phyloP scores from a whole-genome alignment of 2,329 filamentous ascomycete species.

The Hawksworthiomyces lignivorus region DNA sequence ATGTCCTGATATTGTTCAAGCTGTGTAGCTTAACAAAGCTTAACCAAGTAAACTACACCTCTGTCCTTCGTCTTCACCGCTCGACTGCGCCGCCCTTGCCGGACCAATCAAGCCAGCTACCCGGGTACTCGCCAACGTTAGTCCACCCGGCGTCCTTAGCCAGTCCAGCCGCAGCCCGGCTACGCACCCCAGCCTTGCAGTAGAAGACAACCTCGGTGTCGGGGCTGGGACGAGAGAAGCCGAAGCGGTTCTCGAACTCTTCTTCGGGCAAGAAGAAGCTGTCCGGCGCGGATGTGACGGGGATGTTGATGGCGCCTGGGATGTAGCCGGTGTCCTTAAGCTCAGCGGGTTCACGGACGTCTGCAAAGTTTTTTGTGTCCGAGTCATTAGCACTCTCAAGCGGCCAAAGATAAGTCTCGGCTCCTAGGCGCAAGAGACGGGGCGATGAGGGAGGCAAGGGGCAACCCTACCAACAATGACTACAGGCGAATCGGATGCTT shows the following conservation, averaged over 20 bases:
- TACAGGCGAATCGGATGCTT: constrained; percentile 23
- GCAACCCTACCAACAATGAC: constrained; percentile 38
- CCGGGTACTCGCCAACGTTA: constrained; percentile 63
- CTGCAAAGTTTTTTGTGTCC: constrained; percentile 31
- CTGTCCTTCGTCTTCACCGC: constrained; percentile 17
- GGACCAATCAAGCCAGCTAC: constrained; percentile 79
- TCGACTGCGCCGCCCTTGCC: constrained; percentile 59
- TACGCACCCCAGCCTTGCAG: constrained; percentile 85
- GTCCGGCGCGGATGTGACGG: constrained; percentile 68
- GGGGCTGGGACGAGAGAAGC: constrained; percentile 58
- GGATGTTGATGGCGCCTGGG: constrained; percentile 75
- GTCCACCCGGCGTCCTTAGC: constrained; percentile 71
- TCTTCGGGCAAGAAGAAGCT: constrained; percentile 66
- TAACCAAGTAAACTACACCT: no score
- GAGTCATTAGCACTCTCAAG: no score
- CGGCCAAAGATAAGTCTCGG: background rate
- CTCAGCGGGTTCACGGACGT: constrained; percentile 67
- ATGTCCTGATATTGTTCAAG: no score
- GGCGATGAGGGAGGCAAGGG: background rate
- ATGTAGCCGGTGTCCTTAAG: constrained; percentile 60
- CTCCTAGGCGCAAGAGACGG: background rate
- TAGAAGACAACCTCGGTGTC: constrained; percentile 69
- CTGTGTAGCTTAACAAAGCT: no score
- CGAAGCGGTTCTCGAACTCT: constrained; percentile 78
- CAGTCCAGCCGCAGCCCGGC: constrained; percentile 66